Base-by-base conservation (phyloP, 345 rosid species). In the Gossypium rotundifolium region DNA sequence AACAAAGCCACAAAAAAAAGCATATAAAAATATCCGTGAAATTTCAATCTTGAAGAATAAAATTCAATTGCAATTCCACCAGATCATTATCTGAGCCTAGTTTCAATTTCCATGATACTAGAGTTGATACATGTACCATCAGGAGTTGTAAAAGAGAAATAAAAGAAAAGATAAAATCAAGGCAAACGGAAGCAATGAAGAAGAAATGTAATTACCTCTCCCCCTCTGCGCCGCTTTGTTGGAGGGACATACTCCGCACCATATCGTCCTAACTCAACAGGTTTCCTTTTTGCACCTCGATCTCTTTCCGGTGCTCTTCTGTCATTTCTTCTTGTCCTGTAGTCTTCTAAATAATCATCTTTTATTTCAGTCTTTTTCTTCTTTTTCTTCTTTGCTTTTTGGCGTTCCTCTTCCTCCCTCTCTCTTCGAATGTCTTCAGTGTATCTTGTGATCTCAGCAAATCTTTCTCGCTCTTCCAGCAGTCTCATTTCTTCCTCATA, bases 201-300 rank as follows among this genome's bases (percentile, higher is more conserved):
- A 3, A 71, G 33, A 71, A 64, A 45, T 65, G 33, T 53, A 38
- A 70, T 73, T 91, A 93, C 98, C 99, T 91, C 96, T 77, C 99
- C 98, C 44, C 86, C 96, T 84, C 91, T 93, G 16, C 94, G 96
- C 25, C 96, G 93, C 83, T 95, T 95, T 49, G 97, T 80, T 69
- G 90, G 87, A 14, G 91, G 85, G 48, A 80, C 87, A 76, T 71
- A 81, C 69, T 91, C 94, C 52, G 88, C 79, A 57, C 86, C 77
- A 75, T 78, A 80, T 42, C 59, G 80, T 46, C 83, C 89, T 62
- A 79, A 64, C 67, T 92, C 97, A 65, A 82, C 83, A 75, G 90
- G 81, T 63, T 88, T 83, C 76, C 87, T 85, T 82, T 87, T 93
- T 12, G 87, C 81, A 45, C 87, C 79, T 5, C 89, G 89, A 67